Evolutionary conservation across 305 asterid species (phyloP), one percentile per base, ranked within the genome.

Genomic region (Fraxinus albicans): DNA sequence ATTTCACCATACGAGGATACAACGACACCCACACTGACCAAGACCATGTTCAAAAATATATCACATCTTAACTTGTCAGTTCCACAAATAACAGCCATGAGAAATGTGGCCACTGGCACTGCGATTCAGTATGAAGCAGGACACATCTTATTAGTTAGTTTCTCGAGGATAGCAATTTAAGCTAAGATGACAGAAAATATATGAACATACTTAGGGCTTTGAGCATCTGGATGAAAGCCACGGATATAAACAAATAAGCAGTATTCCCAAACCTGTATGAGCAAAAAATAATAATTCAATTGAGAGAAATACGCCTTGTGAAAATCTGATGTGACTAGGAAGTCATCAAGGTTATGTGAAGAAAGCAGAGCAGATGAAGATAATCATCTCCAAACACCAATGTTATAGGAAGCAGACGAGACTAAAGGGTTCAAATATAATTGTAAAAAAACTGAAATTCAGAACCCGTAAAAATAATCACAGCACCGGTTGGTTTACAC

Each of bases 71-170:
- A 86, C 88, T 92, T 97, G 89, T 97, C 99, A 67, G 98, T 93
- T 38, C 98, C 99, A 86, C 99, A 97, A 47, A 94, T 87, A 82
- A 94, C 99, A 83, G 99, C 98, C 99, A 97, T 92, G 82, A 91
- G 70, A 87, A 95, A 95, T 70, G 99, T 97, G 79, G 99, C 99
- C 82, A 97, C 99, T 10, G 99, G 99, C 99, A 97, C 99, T 97
- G 99, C 77, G 70, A 93, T 73, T 83, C 80, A 77, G 83, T 77
- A 81, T 36, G 77, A 82, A 72, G 77, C 42, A 85, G 87, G 80
- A 85, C 7, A 77, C 38, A 73, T 75, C 42, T 35, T 81, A 85
- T 90, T 80, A 92, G 90, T 78, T 72, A 44, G 81, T 23, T 83
- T 81, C 78, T 77, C 40, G 58, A 23, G 84, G 73, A 67, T 77